Evolutionary conservation across 768 basidiomycete genomes (phyloP).

Genomic region (Termitomyces sp.): DNA sequence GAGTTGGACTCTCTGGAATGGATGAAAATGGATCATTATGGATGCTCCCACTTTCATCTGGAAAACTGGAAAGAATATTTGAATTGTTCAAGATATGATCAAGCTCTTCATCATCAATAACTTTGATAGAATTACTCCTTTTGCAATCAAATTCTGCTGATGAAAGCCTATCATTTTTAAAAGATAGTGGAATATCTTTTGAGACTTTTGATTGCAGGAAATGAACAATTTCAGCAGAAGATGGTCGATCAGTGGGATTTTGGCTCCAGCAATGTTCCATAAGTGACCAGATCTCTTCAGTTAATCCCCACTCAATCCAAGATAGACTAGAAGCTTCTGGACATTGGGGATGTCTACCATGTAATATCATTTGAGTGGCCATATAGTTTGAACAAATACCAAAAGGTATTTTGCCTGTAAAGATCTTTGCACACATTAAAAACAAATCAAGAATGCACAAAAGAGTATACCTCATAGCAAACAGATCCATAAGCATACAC

Average conservation of each 20-base stretch:
- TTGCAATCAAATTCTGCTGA: not conserved
- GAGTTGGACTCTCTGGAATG: too few relatives aligned
- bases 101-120: not conserved
- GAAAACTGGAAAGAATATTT: not conserved
- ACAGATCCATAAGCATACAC: conserved; percentile 4
- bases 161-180: not conserved
- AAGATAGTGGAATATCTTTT: not conserved
- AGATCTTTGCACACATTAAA: not conserved
- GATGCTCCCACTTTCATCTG: too few relatives aligned
- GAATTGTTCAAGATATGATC: not conserved
- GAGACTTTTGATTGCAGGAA: not conserved
- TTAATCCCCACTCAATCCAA: not conserved
- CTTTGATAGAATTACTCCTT: not conserved
- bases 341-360: not conserved
- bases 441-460: not conserved
- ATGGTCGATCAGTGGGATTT: not conserved
- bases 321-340: not conserved
- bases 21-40: too few relatives aligned
- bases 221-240: not conserved
- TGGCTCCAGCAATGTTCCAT: not conserved
- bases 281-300: not conserved
- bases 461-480: conserved; percentile 2
- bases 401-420: not conserved
- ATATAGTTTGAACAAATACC: too few relatives aligned
- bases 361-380: too few relatives aligned